These are phyloP conservation scores for Leccinum obscurum DNA, from an alignment of 768 basidiomycete genomes.

Conservation along the genomic window DNA sequence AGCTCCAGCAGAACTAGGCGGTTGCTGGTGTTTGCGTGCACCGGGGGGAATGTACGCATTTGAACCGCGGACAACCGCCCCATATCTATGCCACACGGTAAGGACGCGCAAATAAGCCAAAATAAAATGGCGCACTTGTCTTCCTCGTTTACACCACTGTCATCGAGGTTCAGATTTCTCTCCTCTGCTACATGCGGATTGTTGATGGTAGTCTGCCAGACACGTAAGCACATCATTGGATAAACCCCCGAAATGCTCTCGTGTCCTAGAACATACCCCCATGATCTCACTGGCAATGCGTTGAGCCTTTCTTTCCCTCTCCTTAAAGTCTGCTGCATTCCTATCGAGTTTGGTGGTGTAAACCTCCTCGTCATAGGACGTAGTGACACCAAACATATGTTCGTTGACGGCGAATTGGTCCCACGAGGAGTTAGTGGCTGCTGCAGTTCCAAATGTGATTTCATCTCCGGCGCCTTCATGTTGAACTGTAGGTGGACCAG, in stretches of 20 bases:
- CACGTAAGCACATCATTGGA: slow-evolving; percentile 12
- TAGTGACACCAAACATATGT: slow-evolving; percentile 87
- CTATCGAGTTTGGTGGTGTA: slow-evolving; percentile 96
- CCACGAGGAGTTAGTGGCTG: slow-evolving; percentile 55
- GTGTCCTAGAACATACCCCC: slow-evolving; percentile 51
- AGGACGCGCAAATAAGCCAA: slow-evolving; percentile 22
- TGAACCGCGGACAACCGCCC: slow-evolving; percentile 83
- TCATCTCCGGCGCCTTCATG: slow-evolving; percentile 53
- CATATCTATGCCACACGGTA: slow-evolving; percentile 58
- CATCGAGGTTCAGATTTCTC: slow-evolving; percentile 62
- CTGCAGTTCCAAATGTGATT: slow-evolving; percentile 62
- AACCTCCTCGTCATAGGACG: slow-evolving; percentile 87
- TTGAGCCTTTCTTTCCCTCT: slow-evolving; percentile 84
- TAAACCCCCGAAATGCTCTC: slow-evolving; percentile 4
- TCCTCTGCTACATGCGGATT: slow-evolving; percentile 94
- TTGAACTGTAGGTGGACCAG: slow-evolving; percentile 26
- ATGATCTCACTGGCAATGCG: slow-evolving; percentile 90
- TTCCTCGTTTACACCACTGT: slow-evolving; percentile 85
- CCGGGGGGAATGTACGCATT: slow-evolving; percentile 96
- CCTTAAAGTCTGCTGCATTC: slow-evolving; percentile 80
- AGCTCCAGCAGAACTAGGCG: slow-evolving; percentile 24
- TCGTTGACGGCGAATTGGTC: slow-evolving; percentile 96
- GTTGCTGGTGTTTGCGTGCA: slow-evolving; percentile 54
- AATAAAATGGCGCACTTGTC: slow-evolving; percentile 70
- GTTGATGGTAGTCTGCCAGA: slow-evolving; percentile 52